phyloP scores from a whole-genome alignment of 2,329 filamentous ascomycete genomes.

The Sclerotinia minor region DNA sequence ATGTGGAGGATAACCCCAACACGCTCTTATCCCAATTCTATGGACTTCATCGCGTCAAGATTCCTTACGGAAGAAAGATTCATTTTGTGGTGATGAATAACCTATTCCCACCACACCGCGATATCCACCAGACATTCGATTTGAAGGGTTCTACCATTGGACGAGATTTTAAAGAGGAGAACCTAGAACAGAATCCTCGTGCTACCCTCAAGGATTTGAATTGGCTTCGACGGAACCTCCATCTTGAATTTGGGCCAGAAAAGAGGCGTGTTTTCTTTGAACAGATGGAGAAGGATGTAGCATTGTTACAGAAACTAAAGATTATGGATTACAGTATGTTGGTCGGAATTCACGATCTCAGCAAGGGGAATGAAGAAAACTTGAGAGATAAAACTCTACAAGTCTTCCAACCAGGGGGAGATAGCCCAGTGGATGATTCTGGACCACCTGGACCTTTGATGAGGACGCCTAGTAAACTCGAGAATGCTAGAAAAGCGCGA shows the following conservation, averaged over 20 bases:
- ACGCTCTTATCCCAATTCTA: constrained; percentile 98
- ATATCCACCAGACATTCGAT: constrained; percentile 97
- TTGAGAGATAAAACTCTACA: constrained; percentile 84
- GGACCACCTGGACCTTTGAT: constrained; percentile 60
- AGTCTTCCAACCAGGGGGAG: constrained; percentile 88
- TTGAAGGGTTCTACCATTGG: constrained; percentile 95
- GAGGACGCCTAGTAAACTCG: constrained; percentile 89
- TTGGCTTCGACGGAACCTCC: constrained; percentile 83
- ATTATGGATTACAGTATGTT: constrained; percentile 99
- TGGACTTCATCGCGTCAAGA: constrained; percentile 94
- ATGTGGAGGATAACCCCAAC: constrained; percentile 91
- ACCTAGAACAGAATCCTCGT: constrained; percentile 82
- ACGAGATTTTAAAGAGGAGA: constrained; percentile 85
- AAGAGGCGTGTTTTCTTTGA: constrained; percentile 88
- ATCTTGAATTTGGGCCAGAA: constrained; percentile 82
- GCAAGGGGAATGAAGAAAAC: constrained; percentile 92
- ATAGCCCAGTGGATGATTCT: constrained; percentile 56
- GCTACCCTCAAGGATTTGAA: constrained; percentile 96
- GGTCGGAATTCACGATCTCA: constrained; percentile 88
- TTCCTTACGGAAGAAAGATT: constrained; percentile 96
- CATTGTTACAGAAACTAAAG: constrained; percentile 79
- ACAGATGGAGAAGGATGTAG: constrained; percentile 85
- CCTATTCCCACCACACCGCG: constrained; percentile 92
- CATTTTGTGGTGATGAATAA: constrained; percentile 99
- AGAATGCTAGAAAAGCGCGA: constrained; percentile 85